Evolutionary conservation across 2,329 filamentous ascomycete genomes (phyloP).

Genomic region (Periconia digitata): DNA sequence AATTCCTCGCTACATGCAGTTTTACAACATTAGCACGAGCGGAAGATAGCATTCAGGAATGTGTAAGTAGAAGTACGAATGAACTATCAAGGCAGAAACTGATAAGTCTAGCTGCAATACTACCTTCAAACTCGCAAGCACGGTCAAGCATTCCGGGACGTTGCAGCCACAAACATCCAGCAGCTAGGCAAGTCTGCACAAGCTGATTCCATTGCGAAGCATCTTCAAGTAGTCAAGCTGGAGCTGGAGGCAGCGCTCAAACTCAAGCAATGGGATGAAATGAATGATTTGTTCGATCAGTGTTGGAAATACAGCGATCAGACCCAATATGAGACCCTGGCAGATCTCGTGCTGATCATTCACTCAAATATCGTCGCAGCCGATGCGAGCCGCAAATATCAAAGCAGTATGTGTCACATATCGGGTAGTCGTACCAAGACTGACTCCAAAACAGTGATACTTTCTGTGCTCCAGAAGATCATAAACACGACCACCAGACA

Average conservation of each 20-base stretch:
- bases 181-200: slow-evolving; percentile 48
- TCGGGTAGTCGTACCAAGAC: background rate
- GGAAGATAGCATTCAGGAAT: slow-evolving; percentile 42
- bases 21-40: slow-evolving; percentile 52
- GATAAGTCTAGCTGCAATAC: slow-evolving; percentile 56
- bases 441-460: slow-evolving; percentile 22
- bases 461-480: slow-evolving; percentile 60
- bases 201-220: slow-evolving; percentile 61
- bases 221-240: slow-evolving; percentile 69
- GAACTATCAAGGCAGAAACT: background rate
- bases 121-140: slow-evolving; percentile 66
- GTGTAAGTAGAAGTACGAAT: slow-evolving; percentile 31
- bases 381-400: slow-evolving; percentile 30
- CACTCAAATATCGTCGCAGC: slow-evolving; percentile 40
- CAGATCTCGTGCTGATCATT: slow-evolving; percentile 50
- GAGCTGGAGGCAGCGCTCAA: slow-evolving; percentile 76
- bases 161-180: slow-evolving; percentile 42
- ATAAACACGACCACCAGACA: slow-evolving; percentile 68
- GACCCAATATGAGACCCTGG: slow-evolving; percentile 49
- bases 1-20: slow-evolving; percentile 62
- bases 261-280: slow-evolving; percentile 67
- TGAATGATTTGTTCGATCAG: slow-evolving; percentile 61
- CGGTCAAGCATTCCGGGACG: slow-evolving; percentile 59
- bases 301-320: slow-evolving; percentile 39
- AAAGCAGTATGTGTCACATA: slow-evolving; percentile 25